A percentile compares a stretch with the other conserved stretches of the same genome.
These are phyloP conservation scores for Alectoria sarmentosa DNA, from an alignment of 495 filamentous ascomycete genomes.

Conservation along the genomic window DNA sequence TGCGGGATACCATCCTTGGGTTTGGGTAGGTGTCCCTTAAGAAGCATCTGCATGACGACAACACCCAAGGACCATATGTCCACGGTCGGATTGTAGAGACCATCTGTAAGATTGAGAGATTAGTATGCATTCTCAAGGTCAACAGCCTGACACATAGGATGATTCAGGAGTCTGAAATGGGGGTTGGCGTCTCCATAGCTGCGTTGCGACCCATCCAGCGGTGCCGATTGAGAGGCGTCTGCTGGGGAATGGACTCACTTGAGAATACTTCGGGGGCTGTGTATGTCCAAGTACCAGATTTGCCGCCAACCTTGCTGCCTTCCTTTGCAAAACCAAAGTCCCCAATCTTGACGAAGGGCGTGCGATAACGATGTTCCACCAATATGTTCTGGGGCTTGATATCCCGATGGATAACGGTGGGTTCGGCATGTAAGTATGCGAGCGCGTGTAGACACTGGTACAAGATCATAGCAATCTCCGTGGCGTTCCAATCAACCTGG, in stretches of 20 bases:
- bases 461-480: not conserved
- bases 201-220: too few species aligned
- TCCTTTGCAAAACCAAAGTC: slow-evolving; percentile 7
- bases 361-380: not conserved
- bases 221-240: too few species aligned
- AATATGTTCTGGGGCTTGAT: slow-evolving; percentile 65
- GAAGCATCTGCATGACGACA: not conserved
- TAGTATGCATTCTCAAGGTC: too few species aligned
- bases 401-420: slow-evolving; percentile 53
- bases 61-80: slow-evolving; percentile 11
- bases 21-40: not conserved
- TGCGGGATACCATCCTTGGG: not conserved
- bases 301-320: not conserved
- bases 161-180: too few species aligned
- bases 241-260: too few species aligned
- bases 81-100: not conserved
- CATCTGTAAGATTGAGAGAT: too few species aligned
- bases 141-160: too few species aligned
- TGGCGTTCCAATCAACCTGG: not conserved
- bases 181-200: too few species aligned
- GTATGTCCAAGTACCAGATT: not conserved
- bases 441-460: not conserved
- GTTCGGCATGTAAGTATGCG: slow-evolving; percentile 12
- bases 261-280: not conserved
- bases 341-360: not conserved